Conservation (phyloP, 2,329 filamentous ascomycete species). For the Xylariaceae sp. region DNA sequence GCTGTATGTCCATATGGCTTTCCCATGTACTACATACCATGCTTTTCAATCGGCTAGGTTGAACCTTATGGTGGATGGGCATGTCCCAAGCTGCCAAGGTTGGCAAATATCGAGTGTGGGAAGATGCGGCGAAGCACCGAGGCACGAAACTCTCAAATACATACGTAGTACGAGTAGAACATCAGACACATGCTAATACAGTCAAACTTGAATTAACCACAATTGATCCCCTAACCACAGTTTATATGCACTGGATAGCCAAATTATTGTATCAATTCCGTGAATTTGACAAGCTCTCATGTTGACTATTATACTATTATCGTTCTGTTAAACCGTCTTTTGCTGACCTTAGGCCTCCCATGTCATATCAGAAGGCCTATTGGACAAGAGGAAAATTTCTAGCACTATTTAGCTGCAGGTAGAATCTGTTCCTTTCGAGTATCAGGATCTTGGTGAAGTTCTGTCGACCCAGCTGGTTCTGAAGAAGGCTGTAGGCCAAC, state of each 20-base stretch:
- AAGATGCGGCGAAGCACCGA: neutral
- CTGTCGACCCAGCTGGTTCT: conserved; percentile 8
- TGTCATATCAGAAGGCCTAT: neutral
- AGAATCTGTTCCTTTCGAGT: conserved; percentile 3
- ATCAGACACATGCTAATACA: too few species aligned
- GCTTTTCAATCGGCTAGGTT: too few species aligned
- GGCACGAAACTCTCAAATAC: too few species aligned
- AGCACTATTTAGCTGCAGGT: conserved; percentile 12
- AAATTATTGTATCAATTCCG: neutral
- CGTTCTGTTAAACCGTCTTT: neutral
- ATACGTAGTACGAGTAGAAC: too few species aligned
- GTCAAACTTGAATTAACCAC: neutral
- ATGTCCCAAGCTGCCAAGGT: neutral
- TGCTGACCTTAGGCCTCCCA: neutral
- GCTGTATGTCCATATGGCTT: neutral
- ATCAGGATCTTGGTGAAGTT: conserved; percentile 11
- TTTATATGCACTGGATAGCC: neutral
- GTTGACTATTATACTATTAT: neutral
- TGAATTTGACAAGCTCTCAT: neutral
- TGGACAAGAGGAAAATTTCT: neutral
- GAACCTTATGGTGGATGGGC: too few species aligned
- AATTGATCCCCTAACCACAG: neutral
- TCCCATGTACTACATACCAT: too few species aligned
- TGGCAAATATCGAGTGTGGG: neutral
- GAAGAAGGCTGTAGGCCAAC: conserved; percentile 15